Evolutionary conservation across 306 rosid genomes (phyloP).

Genomic region (Prunus padus): DNA sequence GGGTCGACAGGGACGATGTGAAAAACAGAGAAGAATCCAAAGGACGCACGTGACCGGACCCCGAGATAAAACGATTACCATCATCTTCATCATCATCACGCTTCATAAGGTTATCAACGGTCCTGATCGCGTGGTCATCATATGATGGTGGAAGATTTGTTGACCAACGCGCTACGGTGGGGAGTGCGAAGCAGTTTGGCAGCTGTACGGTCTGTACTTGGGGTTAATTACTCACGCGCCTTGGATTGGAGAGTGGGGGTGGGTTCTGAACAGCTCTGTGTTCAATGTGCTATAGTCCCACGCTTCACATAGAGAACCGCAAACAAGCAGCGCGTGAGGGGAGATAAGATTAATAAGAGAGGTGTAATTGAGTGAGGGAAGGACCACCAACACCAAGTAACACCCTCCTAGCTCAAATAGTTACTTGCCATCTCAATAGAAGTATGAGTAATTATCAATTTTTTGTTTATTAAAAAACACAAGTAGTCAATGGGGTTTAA

Average conservation of each 20-base stretch:
- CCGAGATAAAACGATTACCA: neutral
- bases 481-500: no score
- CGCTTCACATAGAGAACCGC: conserved; percentile 25
- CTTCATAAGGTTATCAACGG: neutral
- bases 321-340: conserved; percentile 34
- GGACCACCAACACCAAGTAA: neutral
- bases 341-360: neutral
- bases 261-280: conserved; percentile 1
- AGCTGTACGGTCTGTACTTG: neutral
- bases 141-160: neutral
- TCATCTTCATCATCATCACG: neutral
- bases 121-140: neutral
- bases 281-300: neutral
- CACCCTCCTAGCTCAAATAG: neutral
- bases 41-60: conserved; percentile 36
- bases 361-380: neutral
- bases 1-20: conserved; percentile 19
- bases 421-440: neutral
- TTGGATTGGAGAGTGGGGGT: neutral
- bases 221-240: neutral
- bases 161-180: conserved; percentile 1
- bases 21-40: conserved; percentile 31
- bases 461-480: no score
- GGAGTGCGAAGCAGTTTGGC: neutral
- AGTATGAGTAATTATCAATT: neutral